phyloP scores from a whole-genome alignment of 768 basidiomycete genomes.

The Galerina marginata region DNA sequence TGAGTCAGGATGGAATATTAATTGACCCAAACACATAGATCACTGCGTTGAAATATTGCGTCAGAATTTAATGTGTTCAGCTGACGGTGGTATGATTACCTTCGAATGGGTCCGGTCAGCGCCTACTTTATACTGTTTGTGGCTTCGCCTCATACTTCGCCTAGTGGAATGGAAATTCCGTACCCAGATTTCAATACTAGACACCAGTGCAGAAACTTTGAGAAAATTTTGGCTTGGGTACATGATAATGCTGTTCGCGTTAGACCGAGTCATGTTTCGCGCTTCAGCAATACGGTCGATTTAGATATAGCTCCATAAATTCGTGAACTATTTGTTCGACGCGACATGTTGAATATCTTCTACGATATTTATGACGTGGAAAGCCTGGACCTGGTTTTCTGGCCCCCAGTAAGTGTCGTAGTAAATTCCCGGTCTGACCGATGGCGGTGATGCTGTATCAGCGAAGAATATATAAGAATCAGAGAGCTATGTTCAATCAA shows the following conservation, averaged over 20 bases:
- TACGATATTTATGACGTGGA: no score
- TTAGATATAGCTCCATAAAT: not conserved
- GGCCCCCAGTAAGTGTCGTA: no score
- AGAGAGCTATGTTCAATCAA: no score
- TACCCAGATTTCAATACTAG: constrained; percentile 12
- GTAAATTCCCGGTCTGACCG: no score
- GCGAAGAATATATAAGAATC: no score
- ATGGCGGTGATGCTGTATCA: no score
- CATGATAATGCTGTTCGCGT: constrained; percentile 3
- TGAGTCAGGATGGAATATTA: no score
- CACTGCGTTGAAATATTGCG: constrained; percentile 10
- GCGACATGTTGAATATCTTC: no score
- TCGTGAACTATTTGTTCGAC: no score
- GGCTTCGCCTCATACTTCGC: not conserved
- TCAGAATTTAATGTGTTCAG: constrained; percentile 8
- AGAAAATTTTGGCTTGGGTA: constrained; percentile 13
- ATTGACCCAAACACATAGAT: not conserved
- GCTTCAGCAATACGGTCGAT: constrained; percentile 3
- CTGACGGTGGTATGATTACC: constrained; percentile 8
- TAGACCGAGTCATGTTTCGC: constrained; percentile 1
- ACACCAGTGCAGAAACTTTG: constrained; percentile 5
- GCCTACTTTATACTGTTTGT: not conserved
- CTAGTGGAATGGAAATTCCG: constrained; percentile 1
- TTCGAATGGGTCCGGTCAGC: constrained; percentile 14
- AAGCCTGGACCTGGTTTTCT: no score